These are phyloP conservation scores for Quercus alba DNA, from an alignment of 306 rosid genomes.

Conservation along the genomic window DNA sequence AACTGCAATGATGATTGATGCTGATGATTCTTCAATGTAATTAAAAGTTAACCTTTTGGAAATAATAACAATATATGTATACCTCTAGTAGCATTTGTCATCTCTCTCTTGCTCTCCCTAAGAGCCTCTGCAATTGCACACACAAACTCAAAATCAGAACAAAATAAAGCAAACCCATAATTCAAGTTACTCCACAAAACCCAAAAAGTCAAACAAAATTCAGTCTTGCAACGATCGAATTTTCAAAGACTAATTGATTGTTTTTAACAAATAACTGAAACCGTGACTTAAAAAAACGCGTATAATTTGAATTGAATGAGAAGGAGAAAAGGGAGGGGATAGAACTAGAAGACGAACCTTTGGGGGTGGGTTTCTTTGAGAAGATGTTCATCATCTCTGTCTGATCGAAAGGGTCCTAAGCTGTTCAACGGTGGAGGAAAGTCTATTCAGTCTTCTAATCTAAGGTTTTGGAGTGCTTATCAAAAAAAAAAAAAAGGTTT, in stretches of 20 bases:
- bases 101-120: conserved; percentile 91
- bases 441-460: not conserved
- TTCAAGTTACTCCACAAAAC: not conserved
- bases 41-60: not conserved
- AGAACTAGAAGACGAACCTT: conserved; percentile 53
- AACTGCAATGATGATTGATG: not conserved
- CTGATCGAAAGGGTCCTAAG: not conserved
- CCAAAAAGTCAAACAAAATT: not conserved
- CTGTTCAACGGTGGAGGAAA: not conserved
- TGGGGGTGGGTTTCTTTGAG: conserved; percentile 87
- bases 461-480: not conserved
- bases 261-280: not conserved
- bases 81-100: conserved; percentile 89
- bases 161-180: not conserved
- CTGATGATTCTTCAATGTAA: not conserved
- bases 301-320: not conserved
- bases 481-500: too few species aligned
- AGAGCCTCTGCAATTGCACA: conserved; percentile 69
- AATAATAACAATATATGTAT: not conserved
- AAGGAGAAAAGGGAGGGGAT: not conserved
- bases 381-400: conserved; percentile 68
- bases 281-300: not conserved
- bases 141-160: conserved; percentile 6
- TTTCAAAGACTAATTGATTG: not conserved
- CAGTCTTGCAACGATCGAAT: not conserved